A percentile compares a stretch with the other conserved stretches of the same genome.
Conservation (phyloP, 2,329 filamentous ascomycete genomes). For the Acrocalymma vagum region DNA sequence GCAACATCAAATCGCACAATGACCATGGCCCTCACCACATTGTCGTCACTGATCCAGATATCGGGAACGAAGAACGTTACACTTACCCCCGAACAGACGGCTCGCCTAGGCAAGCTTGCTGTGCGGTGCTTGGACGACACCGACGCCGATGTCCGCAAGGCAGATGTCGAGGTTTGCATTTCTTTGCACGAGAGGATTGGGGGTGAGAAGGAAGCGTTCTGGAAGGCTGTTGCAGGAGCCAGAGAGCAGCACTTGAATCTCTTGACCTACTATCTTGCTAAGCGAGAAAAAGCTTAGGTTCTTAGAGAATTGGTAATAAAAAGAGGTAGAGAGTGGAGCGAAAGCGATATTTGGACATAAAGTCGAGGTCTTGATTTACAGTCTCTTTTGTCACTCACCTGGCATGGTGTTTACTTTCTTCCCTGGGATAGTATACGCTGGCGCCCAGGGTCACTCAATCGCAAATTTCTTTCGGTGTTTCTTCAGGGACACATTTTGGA, state of each 20-base stretch:
- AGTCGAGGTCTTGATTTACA: too few relatives aligned
- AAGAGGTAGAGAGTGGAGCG: too few relatives aligned
- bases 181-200: slow-evolving; percentile 66
- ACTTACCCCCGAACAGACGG: slow-evolving; percentile 43
- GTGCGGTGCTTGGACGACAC: slow-evolving; percentile 47
- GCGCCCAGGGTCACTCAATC: too few relatives aligned
- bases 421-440: too few relatives aligned
- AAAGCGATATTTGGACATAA: too few relatives aligned
- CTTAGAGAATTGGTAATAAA: too few relatives aligned
- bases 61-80: slow-evolving; percentile 39
- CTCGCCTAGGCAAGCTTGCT: slow-evolving; percentile 48
- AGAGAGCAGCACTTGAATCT: slow-evolving; percentile 78
- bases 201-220: slow-evolving; percentile 64
- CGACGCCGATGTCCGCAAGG: slow-evolving; percentile 63
- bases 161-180: slow-evolving; percentile 81
- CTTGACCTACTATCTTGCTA: slow-evolving; percentile 81
- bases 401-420: too few relatives aligned
- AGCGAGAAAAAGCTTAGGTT: slow-evolving; percentile 36
- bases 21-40: slow-evolving; percentile 50
- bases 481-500: too few relatives aligned
- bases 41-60: slow-evolving; percentile 47
- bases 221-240: slow-evolving; percentile 70
- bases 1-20: slow-evolving; percentile 39
- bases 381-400: too few relatives aligned
- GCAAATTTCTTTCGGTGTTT: too few relatives aligned